Evolutionary conservation across 345 rosid genomes (phyloP).

Genomic region (Lepidium sativum): DNA sequence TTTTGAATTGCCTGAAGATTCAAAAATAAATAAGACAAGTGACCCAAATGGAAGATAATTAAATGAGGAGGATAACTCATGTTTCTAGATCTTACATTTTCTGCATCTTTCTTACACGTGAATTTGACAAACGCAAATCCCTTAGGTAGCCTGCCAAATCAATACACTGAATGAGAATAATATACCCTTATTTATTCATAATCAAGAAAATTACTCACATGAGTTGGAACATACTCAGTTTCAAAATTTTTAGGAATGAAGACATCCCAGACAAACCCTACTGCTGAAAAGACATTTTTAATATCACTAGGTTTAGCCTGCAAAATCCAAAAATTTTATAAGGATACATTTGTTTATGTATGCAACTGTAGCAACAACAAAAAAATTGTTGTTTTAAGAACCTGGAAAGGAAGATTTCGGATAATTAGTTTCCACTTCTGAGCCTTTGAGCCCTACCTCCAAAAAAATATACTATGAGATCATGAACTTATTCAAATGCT

Average conservation of each 20-base stretch:
- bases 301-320: slow-evolving; percentile 68
- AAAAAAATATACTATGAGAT: not conserved
- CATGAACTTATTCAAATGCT: not conserved
- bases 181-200: not conserved
- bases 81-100: slow-evolving; percentile 44
- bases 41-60: not conserved
- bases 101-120: slow-evolving; percentile 83
- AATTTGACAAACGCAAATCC: slow-evolving; percentile 96
- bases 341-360: not conserved
- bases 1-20: slow-evolving; percentile 72
- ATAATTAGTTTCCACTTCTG: slow-evolving; percentile 92
- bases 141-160: slow-evolving; percentile 62
- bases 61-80: slow-evolving; percentile 1
- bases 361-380: not conserved
- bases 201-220: not conserved
- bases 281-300: slow-evolving; percentile 51
- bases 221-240: slow-evolving; percentile 51
- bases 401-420: slow-evolving; percentile 94
- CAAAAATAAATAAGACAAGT: not conserved
- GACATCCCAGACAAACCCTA: slow-evolving; percentile 93
- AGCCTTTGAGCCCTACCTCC: slow-evolving; percentile 80
- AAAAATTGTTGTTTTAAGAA: slow-evolving; percentile 17
- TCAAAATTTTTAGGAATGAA: slow-evolving; percentile 61
- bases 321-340: slow-evolving; percentile 12
- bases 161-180: slow-evolving; percentile 1